phyloP scores from a whole-genome alignment of 2,329 filamentous ascomycete genomes.

The Fusarium fracticaudum region DNA sequence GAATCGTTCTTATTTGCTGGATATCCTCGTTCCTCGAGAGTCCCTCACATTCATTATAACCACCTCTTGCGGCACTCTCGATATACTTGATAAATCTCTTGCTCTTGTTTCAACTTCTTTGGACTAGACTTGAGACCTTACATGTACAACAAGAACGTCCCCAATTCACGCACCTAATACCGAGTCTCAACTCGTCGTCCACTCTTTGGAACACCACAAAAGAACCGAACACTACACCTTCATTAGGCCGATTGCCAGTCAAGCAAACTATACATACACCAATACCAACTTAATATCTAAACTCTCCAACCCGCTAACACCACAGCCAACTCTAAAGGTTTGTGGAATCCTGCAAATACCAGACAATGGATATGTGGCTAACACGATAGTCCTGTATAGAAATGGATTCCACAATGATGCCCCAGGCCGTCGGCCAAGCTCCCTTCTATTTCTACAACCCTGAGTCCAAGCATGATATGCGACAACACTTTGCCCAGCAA shows the following conservation, averaged over 20 bases:
- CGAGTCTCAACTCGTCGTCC: constrained; percentile 54
- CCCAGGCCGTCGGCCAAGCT: constrained; percentile 73
- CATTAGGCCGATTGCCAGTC: constrained; percentile 39
- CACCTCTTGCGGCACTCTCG: constrained; percentile 38
- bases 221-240: constrained; percentile 41
- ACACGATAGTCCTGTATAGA: constrained; percentile 40
- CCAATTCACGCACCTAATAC: constrained; percentile 42
- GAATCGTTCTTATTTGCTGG: constrained; percentile 56
- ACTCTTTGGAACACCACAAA: constrained; percentile 48
- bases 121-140: constrained; percentile 37
- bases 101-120: constrained; percentile 24
- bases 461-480: constrained; percentile 75
- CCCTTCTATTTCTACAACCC: constrained; percentile 90
- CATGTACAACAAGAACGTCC: constrained; percentile 45
- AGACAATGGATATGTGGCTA: constrained; percentile 23
- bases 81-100: constrained; percentile 35
- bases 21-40: constrained; percentile 50
- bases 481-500: constrained; percentile 76
- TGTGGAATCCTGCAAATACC: constrained; percentile 35
- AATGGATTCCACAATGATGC: constrained; percentile 74
- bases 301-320: constrained; percentile 26
- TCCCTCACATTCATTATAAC: constrained; percentile 55
- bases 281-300: constrained; percentile 42
- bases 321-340: constrained; percentile 34
- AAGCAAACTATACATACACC: constrained; percentile 41